Base-by-base conservation (phyloP, 2,329 filamentous ascomycete genomes). In the Helotiales sp. region DNA sequence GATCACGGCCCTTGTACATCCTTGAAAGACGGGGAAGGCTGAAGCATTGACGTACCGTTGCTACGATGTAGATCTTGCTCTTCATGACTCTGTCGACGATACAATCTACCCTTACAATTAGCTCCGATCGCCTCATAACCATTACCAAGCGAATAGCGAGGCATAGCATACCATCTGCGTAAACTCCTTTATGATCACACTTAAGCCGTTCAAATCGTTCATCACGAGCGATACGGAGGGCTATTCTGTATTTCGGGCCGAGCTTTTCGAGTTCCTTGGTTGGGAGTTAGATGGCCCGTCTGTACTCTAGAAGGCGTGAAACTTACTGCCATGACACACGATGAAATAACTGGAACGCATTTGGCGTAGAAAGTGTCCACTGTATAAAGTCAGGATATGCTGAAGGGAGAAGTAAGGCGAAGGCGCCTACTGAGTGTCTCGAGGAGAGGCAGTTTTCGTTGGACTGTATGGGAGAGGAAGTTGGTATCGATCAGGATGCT, bases 351-450 rank as follows among this genome's bases (percentile, higher is more conserved):
- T 17, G 92, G 91, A 22, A 87, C 91, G 72, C 90, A 95, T 69
- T 96, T 96, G 17, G 93, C 93, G 72, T 93, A 96, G 4, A 99
- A 81, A 54, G 90, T 89, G 73, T 97, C 92, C 91, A 97, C 30
- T 33, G 30, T 13, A 33, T 33, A 33, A 13, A 33, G 30, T 7
- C 13, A 7, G 13, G 30, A 7, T n/a, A n/a, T n/a, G n/a, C n/a
- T n/a, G n/a, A n/a, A n/a, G n/a, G n/a, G n/a, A n/a, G n/a, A n/a
- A n/a, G n/a, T n/a, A n/a, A n/a, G n/a, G n/a, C n/a, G n/a, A n/a
- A n/a, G n/a, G n/a, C n/a, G n/a, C n/a, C n/a, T 33, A 8, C 31
- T 22, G 6, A 19, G 17, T 4, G n/a, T 22, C 60, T 93, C 88
- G 19, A 96, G 81, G 12, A 98, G 78, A 31, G 93, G 91, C 19